Evolutionary conservation across 1,139 yeast genomes (phyloP).

Genomic region (Pneumocystis canis): DNA sequence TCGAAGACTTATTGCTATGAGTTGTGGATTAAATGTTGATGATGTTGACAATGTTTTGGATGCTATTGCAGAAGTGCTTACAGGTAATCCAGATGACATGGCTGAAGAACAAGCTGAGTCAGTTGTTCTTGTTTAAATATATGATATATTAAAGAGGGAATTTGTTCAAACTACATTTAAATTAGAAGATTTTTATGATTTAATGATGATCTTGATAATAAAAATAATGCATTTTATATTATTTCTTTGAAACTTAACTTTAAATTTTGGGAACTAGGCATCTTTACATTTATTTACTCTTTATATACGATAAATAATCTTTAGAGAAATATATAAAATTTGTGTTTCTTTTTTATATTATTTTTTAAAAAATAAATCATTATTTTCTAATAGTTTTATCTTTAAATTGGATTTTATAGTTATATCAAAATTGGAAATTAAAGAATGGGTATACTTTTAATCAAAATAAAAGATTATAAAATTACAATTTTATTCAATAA

Average conservation of each 20-base stretch:
- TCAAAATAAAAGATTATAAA: neutral
- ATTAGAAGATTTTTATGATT: neutral
- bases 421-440: neutral
- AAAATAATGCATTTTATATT: neutral
- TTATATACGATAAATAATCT: neutral
- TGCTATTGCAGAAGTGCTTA: slow-evolving; percentile 5
- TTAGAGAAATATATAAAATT: neutral
- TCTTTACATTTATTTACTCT: neutral
- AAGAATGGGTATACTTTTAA: too few species aligned
- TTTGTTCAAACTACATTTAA: neutral
- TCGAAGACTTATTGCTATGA: slow-evolving; percentile 61
- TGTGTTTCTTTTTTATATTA: too few species aligned
- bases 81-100: neutral
- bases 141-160: neutral
- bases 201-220: neutral
- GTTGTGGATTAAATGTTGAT: slow-evolving; percentile 67
- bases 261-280: neutral
- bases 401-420: too few species aligned
- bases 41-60: slow-evolving; percentile 61
- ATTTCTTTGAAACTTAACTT: neutral
- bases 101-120: neutral
- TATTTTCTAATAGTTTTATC: neutral
- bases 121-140: neutral
- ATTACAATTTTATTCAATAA: neutral
- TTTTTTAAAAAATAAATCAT: too few species aligned